phyloP scores from a whole-genome alignment of 345 rosid species.

The Eucalyptus cloeziana region DNA sequence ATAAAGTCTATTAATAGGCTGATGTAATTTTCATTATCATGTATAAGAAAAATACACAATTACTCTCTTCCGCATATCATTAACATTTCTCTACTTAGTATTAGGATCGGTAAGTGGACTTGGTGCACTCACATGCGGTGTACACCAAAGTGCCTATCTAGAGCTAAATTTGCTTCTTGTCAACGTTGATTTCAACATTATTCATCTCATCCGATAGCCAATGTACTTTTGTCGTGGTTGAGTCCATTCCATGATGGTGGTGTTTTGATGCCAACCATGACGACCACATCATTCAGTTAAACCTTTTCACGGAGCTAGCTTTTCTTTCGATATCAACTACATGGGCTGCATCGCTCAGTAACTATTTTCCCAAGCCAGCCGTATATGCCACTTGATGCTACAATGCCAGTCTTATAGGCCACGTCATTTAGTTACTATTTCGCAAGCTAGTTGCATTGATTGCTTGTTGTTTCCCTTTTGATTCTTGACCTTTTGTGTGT shows the following conservation, averaged over 20 bases:
- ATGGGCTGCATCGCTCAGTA: neutral
- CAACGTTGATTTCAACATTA: too few species aligned
- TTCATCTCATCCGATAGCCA: too few species aligned
- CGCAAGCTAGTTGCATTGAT: neutral
- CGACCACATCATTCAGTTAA: fast-evolving
- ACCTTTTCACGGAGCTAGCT: neutral
- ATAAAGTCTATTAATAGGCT: too few species aligned
- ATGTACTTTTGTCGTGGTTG: fast-evolving
- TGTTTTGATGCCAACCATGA: neutral
- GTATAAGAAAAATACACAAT: too few species aligned
- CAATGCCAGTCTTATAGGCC: neutral
- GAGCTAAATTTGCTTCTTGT: too few species aligned
- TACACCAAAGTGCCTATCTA: too few species aligned
- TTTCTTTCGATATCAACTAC: neutral
- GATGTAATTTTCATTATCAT: too few species aligned
- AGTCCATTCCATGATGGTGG: neutral
- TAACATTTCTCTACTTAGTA: too few species aligned
- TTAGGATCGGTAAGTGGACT: fast-evolving
- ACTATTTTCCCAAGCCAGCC: neutral
- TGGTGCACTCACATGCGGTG: too few species aligned
- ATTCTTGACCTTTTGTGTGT: too few species aligned
- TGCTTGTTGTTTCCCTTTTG: too few species aligned
- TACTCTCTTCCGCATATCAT: fast-evolving
- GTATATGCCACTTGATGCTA: neutral
- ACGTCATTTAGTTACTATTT: neutral